Percentiles rank a stretch among this genome's conserved stretches.
Conservation (phyloP, 352 stramenopile genomes). For the Pythium aphanidermatum region DNA sequence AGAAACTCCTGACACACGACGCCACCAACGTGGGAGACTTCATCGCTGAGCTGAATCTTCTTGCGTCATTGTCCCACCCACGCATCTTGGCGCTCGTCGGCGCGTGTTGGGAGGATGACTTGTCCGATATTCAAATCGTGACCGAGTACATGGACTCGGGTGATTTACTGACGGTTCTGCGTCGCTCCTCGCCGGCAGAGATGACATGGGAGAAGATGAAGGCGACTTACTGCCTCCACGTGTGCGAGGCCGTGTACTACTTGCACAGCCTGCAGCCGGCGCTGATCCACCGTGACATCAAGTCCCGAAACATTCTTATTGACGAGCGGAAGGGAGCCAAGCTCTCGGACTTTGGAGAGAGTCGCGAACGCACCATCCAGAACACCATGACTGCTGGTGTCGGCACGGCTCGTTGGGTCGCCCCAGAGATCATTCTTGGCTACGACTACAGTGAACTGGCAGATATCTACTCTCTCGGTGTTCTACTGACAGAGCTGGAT, state of each 20-base stretch:
- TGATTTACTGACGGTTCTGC: conserved; percentile 26
- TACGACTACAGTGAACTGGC: conserved; percentile 48
- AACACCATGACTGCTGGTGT: conserved; percentile 72
- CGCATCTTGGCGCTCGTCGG: conserved; percentile 71
- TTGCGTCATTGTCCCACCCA: conserved; percentile 62
- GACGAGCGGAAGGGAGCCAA: conserved; percentile 67
- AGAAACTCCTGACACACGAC: conserved; percentile 70
- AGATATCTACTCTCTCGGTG: conserved; percentile 43
- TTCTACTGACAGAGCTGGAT: conserved; percentile 38
- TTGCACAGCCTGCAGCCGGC: conserved; percentile 82
- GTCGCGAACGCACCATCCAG: conserved; percentile 63
- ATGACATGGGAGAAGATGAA: conserved; percentile 36
- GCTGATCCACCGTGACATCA: conserved; percentile 90
- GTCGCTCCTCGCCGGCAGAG: conserved; percentile 1
- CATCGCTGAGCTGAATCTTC: conserved; percentile 76
- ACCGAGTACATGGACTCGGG: conserved; percentile 58
- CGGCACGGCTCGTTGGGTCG: conserved; percentile 68
- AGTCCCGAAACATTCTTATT: conserved; percentile 89
- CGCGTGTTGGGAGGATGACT: conserved; percentile 62
- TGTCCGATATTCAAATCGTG: conserved; percentile 58
- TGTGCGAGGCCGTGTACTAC: conserved; percentile 84
- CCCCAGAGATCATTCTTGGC: conserved; percentile 70
- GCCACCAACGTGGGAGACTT: conserved; percentile 56
- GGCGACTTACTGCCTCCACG: conserved; percentile 64
- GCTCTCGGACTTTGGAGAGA: conserved; percentile 72